Evolutionary conservation across 805 yeast species (phyloP).

Genomic region (Ogataea pignaliae): DNA sequence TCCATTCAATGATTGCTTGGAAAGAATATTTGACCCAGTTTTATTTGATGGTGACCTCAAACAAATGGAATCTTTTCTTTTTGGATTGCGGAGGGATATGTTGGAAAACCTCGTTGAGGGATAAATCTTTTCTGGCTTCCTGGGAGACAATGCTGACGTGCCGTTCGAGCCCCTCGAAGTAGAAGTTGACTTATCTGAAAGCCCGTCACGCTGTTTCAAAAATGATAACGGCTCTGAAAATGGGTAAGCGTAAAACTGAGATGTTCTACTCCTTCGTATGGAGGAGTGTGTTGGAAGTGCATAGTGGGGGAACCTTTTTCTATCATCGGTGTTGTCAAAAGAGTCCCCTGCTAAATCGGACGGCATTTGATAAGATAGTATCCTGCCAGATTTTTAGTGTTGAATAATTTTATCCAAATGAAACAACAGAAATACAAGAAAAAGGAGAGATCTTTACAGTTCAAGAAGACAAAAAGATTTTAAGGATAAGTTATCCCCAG

Average conservation of each 20-base stretch:
- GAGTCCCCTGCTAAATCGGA: constrained; percentile 1
- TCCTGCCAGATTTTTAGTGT: not conserved
- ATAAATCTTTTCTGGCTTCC: not conserved
- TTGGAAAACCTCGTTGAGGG: not conserved
- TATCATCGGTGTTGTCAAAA: constrained; percentile 1
- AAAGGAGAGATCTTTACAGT: not conserved
- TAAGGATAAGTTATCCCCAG: not conserved
- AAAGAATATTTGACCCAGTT: not conserved
- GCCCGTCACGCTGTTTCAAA: not conserved
- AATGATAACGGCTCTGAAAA: constrained; percentile 2
- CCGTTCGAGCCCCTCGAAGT: not conserved
- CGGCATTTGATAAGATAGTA: not conserved
- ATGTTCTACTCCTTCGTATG: constrained; percentile 14
- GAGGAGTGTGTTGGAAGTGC: constrained; percentile 22
- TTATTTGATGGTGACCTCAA: not conserved
- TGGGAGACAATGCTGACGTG: not conserved
- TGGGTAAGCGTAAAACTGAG: constrained; percentile 5
- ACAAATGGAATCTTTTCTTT: not conserved
- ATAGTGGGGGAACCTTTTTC: constrained; percentile 18
- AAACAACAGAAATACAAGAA: not conserved
- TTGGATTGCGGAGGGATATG: not conserved
- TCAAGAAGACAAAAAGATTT: not conserved
- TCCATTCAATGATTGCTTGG: too few species aligned
- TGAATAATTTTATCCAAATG: not conserved
- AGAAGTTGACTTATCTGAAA: not conserved